Conservation (phyloP, 805 yeast genomes). For the Myxozyma lipomycoides region DNA sequence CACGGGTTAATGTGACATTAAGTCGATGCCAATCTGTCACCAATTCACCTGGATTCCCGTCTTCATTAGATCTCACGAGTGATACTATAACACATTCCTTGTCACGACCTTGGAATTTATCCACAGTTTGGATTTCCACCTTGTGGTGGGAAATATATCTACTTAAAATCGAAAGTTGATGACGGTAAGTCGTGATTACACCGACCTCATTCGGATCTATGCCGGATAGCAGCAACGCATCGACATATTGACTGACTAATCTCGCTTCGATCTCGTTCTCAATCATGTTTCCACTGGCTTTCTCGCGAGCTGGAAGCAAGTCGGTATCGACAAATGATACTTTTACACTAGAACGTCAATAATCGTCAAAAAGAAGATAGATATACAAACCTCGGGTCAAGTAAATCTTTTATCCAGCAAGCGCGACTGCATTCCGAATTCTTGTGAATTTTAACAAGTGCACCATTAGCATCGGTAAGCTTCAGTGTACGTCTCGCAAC, state of each 20-base stretch:
- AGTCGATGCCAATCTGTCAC: constrained; percentile 86
- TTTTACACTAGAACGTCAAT: constrained; percentile 31
- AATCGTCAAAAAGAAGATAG: not conserved
- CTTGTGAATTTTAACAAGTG: no score
- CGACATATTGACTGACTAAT: constrained; percentile 58
- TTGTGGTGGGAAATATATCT: constrained; percentile 38
- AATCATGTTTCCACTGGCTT: constrained; percentile 57
- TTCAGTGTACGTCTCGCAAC: constrained; percentile 58
- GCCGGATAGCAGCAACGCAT: constrained; percentile 56
- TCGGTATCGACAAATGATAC: constrained; percentile 85
- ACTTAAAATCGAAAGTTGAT: constrained; percentile 59
- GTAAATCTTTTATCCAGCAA: constrained; percentile 55
- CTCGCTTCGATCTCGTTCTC: constrained; percentile 72
- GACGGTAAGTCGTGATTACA: constrained; percentile 82
- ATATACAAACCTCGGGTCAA: constrained; percentile 45
- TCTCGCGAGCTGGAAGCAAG: constrained; percentile 53
- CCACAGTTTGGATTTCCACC: constrained; percentile 86
- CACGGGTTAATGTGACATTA: constrained; percentile 92
- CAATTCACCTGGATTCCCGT: constrained; percentile 66
- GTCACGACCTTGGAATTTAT: constrained; percentile 93
- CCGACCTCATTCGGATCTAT: constrained; percentile 63
- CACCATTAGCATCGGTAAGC: constrained; percentile 41
- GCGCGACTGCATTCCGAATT: no score
- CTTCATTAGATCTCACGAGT: constrained; percentile 73
- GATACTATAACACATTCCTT: constrained; percentile 89